These are phyloP conservation scores for Microcos paniculata DNA, from an alignment of 345 rosid species.

Conservation along the genomic window DNA sequence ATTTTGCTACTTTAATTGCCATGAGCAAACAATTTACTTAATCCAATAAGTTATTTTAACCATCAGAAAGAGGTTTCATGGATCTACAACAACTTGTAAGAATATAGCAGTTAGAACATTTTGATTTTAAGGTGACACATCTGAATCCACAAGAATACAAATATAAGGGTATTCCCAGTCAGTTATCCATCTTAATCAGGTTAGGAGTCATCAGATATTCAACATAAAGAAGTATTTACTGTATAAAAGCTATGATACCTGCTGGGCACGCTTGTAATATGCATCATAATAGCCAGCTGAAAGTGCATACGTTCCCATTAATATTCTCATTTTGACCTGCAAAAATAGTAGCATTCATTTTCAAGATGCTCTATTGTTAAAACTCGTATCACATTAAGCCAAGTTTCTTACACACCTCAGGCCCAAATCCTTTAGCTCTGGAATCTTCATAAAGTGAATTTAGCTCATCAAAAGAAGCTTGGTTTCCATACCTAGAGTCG, in stretches of 20 bases:
- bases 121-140: background rate
- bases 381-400: background rate
- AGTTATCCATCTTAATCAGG: conserved; percentile 13
- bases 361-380: background rate
- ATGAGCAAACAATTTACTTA: background rate
- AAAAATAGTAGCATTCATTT: background rate
- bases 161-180: background rate
- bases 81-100: too few species aligned
- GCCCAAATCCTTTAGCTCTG: conserved; percentile 82
- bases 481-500: conserved; percentile 75
- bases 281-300: conserved; percentile 97
- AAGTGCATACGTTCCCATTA: conserved; percentile 96
- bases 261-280: conserved; percentile 92
- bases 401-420: conserved; percentile 50
- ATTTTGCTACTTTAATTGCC: background rate
- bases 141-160: background rate
- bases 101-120: background rate
- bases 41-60: background rate
- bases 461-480: conserved; percentile 67
- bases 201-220: background rate
- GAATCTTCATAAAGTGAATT: conserved; percentile 74
- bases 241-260: conserved; percentile 42
- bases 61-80: background rate
- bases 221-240: background rate
- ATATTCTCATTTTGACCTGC: conserved; percentile 93